Percentiles rank a stretch among this genome's conserved stretches.
These are phyloP conservation scores for Wickerhamiella kurtzmanii DNA, from an alignment of 805 yeast genomes.

Conservation along the genomic window DNA sequence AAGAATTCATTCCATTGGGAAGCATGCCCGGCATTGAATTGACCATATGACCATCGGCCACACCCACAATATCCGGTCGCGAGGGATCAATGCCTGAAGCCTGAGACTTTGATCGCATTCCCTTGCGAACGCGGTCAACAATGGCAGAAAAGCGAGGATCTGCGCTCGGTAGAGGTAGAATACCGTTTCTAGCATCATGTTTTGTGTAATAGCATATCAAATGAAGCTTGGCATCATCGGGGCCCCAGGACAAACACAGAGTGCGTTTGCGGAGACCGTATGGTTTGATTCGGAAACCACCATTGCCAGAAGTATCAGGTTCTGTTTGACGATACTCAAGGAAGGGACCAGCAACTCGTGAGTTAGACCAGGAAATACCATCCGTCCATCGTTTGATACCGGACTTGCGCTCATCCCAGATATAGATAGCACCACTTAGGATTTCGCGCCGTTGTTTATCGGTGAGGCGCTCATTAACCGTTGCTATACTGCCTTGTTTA, in stretches of 20 bases:
- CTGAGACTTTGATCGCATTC: not conserved
- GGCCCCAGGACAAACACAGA: conserved; percentile 32
- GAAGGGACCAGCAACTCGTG: conserved; percentile 52
- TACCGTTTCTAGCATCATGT: conserved; percentile 21
- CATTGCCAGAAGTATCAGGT: conserved; percentile 16
- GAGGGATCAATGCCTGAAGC: too few relatives aligned
- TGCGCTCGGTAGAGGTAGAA: conserved; percentile 32
- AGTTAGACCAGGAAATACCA: conserved; percentile 60
- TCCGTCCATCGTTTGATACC: conserved; percentile 73
- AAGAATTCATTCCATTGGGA: too few relatives aligned
- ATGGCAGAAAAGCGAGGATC: conserved; percentile 30
- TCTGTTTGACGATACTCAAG: conserved; percentile 53
- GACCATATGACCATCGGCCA: too few relatives aligned
- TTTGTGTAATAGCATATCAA: conserved; percentile 40
- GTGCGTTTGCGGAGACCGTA: conserved; percentile 54
- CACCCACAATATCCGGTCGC: too few relatives aligned
- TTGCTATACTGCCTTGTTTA: conserved; percentile 41
- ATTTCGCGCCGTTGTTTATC: conserved; percentile 43
- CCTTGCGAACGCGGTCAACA: conserved; percentile 2
- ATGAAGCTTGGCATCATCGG: conserved; percentile 43
- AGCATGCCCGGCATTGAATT: too few relatives aligned
- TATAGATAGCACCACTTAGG: conserved; percentile 45
- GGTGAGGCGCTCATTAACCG: conserved; percentile 44
- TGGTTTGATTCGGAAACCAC: conserved; percentile 31
- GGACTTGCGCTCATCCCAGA: conserved; percentile 61